Base-by-base conservation (phyloP, 371 early-diverging fungal genomes). In the Mortierella sp. region DNA sequence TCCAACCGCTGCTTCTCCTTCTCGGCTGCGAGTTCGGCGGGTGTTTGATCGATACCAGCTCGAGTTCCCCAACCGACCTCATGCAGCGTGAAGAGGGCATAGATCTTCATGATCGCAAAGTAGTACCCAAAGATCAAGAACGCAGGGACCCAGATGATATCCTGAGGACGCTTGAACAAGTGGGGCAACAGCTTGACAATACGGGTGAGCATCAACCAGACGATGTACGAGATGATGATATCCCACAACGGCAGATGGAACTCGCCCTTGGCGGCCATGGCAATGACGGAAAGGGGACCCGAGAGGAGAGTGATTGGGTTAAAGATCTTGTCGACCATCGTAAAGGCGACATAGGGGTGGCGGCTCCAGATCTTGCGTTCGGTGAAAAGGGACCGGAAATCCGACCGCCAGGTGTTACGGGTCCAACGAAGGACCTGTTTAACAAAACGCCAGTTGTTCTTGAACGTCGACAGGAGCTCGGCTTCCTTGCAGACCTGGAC, bases 61-160 rank as follows among this genome's bases (percentile, higher is more conserved):
- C 95, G 89, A 1, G 95, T 95, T 44, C 95, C 95, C 95, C 95
- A 95, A 6, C 92, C 94, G 58, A 93, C 93, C 65, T 91, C 91
- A 76, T 95, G 93, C 38, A 95, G 82, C 1, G 95, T 95, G 70
- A 93, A 95, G 27, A 95, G 84, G 11, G 94, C 94, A 82, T 93
- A 94, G 21, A 93, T 75, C 82, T 94, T 94, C 94, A 93, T 93
- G 83, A 93, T 87, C 16, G 94, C 93, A 83, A 95, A 95, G 70
- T 92, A 93, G 74, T 94, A 93, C 38, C 93, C 94, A 78, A 95
- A 95, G 54, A 94, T 51, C 51, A 95, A 75, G 90, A 92, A 94
- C 7, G 92, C 91, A 8, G 95, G 95, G 4, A 95, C 83, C 72
- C 88, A 90, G 74, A 93, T 88, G 43, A 94, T 79, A 79, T 95